Percentiles rank a stretch among this genome's conserved stretches.
Evolutionary conservation across 176 grass and related monocot species (phyloP).

Genomic region (Luzula sylvatica): DNA sequence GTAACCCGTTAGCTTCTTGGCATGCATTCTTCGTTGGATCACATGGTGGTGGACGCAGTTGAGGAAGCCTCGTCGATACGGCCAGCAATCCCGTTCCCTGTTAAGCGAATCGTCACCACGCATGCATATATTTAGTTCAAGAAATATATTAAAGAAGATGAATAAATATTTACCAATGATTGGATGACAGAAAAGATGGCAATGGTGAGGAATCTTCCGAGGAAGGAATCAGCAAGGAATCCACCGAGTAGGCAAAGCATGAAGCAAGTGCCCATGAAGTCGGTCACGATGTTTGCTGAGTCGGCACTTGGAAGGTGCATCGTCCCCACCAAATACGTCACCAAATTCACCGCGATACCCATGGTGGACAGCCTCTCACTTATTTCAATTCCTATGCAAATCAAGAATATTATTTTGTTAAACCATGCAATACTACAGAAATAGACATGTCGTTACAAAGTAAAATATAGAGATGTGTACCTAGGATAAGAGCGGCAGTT

Average conservation of each 20-base stretch:
- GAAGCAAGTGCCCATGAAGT: constrained; percentile 93
- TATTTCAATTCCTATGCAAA: constrained; percentile 51
- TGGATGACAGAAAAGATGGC: constrained; percentile 66
- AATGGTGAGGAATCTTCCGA: constrained; percentile 83
- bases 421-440: not conserved
- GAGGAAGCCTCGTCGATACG: constrained; percentile 33
- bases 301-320: constrained; percentile 78
- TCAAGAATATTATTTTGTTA: not conserved
- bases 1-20: constrained; percentile 35
- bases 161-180: constrained; percentile 23
- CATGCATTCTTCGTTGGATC: constrained; percentile 8
- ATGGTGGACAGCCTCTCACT: constrained; percentile 83
- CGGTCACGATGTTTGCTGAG: constrained; percentile 73
- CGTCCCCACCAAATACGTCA: constrained; percentile 62
- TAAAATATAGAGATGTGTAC: constrained; percentile 5
- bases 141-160: not conserved
- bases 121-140: not conserved
- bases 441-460: not conserved
- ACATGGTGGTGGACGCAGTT: constrained; percentile 60
- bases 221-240: constrained; percentile 86
- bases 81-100: constrained; percentile 64
- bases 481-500: constrained; percentile 51
- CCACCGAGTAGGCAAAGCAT: constrained; percentile 82
- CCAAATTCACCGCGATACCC: constrained; percentile 85
- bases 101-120: not conserved